Evolutionary conservation across 371 early-diverging fungal genomes (phyloP), one percentile per base, ranked within the genome.

Genomic region (Actinomortierella wolfii): DNA sequence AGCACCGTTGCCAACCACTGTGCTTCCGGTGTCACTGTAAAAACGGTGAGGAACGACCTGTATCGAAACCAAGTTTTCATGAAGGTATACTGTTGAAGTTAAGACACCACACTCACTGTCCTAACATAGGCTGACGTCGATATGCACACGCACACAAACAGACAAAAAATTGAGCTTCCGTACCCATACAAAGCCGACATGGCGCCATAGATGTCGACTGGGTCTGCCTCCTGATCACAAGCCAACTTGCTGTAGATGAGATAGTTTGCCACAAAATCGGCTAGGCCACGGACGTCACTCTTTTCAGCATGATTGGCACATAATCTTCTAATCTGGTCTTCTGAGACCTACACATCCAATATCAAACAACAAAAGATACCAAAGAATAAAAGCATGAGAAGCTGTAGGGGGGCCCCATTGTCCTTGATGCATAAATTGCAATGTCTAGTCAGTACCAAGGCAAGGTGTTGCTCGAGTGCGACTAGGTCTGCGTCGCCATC

Each of bases 121-220:
- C 13, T 5, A 20, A 15, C 41, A 41, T 20, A 15, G 6, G 44
- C 3, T n/a, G 44, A 13, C 15, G 20, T 44, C 44, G 13, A 6
- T 44, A n/a, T 15, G 44, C 4, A 5, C 3, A 13, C 3, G 44
- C 15, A 44, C 15, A 13, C 15, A 44, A 44, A 20, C 2, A 20
- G 9, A 2, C n/a, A 20, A 1, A 15, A 1, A 34, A 11, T n/a
- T n/a, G n/a, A n/a, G 34, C 34, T 40, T 18, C 2, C 50, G 24
- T 73, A 73, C 74, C 63, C 57, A 23, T 62, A 73, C 34, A 62
- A 67, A 1, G 59, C 25, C 11, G 67, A 59, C 9, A 73, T 21
- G 9, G 53, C 52, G 20, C 63, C 74, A 23, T 73, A 73, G 13
- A 73, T 57, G 0, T 63, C 67, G 9, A 48, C 54, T 5, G 53